Evolutionary conservation across 225 moss, liverwort and hornwort species (phyloP).

Genomic region (Pseudoscleropodium purum): DNA sequence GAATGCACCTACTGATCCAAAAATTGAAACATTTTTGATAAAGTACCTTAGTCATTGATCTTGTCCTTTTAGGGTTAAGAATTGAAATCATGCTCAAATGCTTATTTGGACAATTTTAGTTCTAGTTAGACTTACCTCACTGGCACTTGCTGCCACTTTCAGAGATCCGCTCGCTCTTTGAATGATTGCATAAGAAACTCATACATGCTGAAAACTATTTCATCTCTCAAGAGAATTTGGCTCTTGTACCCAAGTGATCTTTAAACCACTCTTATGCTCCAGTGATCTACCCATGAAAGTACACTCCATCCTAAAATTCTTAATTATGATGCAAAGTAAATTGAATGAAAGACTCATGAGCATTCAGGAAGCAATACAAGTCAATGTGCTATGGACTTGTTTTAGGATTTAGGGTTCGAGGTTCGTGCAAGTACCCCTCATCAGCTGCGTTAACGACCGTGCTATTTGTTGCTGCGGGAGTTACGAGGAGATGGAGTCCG

Average conservation of each 20-base stretch:
- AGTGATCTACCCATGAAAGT: neutral
- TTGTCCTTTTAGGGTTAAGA: neutral
- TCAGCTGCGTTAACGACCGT: neutral
- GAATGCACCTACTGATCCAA: neutral
- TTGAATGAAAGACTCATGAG: neutral
- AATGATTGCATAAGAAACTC: neutral
- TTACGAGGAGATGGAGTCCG: slow-evolving; percentile 21
- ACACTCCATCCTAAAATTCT: neutral
- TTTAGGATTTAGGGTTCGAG: neutral
- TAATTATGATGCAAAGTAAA: too few relatives aligned
- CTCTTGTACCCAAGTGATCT: neutral
- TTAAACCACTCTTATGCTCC: neutral
- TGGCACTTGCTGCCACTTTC: too few relatives aligned
- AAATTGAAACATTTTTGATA: neutral
- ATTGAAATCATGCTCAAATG: neutral
- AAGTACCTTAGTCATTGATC: neutral
- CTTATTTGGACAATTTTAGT: neutral
- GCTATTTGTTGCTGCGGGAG: slow-evolving; percentile 3
- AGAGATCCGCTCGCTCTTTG: too few relatives aligned
- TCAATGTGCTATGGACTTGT: neutral
- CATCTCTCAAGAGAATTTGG: neutral
- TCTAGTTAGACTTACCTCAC: too few relatives aligned
- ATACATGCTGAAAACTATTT: neutral
- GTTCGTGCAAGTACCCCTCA: slow-evolving; percentile 1
- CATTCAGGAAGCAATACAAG: neutral